Evolutionary conservation across 208 protist genomes (phyloP).

Genomic region (Crithidia brevicula): DNA sequence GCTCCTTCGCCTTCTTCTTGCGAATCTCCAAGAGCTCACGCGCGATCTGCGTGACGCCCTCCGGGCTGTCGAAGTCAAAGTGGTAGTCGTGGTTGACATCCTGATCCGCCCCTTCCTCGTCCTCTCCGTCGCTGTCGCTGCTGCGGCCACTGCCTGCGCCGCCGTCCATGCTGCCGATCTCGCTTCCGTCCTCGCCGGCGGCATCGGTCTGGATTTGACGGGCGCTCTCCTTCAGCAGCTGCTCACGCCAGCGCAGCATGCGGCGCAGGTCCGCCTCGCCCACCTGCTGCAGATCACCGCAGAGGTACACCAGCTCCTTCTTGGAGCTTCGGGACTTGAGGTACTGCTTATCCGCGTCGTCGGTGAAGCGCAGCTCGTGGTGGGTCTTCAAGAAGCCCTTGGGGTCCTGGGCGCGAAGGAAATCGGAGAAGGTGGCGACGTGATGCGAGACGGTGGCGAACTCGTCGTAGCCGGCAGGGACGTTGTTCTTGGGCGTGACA

Average conservation of each 20-base stretch:
- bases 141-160: conserved; percentile 32
- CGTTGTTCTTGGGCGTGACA: conserved; percentile 77
- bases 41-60: conserved; percentile 83
- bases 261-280: conserved; percentile 93
- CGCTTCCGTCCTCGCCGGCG: conserved; percentile 24
- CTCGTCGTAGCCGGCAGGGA: conserved; percentile 92
- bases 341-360: conserved; percentile 78
- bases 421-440: conserved; percentile 86
- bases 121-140: conserved; percentile 39
- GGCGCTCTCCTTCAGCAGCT: conserved; percentile 75
- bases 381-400: conserved; percentile 86
- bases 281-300: conserved; percentile 94
- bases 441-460: conserved; percentile 83
- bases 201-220: conserved; percentile 17
- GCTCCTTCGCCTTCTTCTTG: conserved; percentile 83
- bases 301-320: conserved; percentile 93
- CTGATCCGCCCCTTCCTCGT: conserved; percentile 16
- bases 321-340: conserved; percentile 86
- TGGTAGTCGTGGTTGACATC: conserved; percentile 43
- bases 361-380: conserved; percentile 91
- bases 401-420: conserved; percentile 90
- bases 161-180: conserved; percentile 35
- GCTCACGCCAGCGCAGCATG: conserved; percentile 95
- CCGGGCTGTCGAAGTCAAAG: conserved; percentile 83
- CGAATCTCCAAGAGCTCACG: conserved; percentile 84